Evolutionary conservation across 805 yeast species (phyloP), one percentile per base, ranked within the genome.

Genomic region (Nakazawaea wyomingensis): DNA sequence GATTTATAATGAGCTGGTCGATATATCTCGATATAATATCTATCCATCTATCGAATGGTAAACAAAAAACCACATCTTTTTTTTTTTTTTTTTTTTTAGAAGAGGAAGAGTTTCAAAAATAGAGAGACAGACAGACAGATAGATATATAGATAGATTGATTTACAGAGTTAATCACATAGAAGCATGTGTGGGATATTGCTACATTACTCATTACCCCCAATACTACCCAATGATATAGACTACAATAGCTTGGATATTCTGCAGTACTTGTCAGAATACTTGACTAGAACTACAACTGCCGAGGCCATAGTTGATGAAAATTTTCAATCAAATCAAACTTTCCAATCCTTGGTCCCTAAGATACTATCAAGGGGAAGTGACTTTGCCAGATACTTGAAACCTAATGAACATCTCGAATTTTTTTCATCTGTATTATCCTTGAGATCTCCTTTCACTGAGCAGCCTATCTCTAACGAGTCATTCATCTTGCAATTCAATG

Each of bases 401-500:
- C 52, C 45, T 0, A 13, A 29, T 5, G 26, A 14, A 2, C 41
- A 54, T 16, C 48, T 61, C 18, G 69, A 76, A 55, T 44, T 66
- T 4, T 73, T 72, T 46, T 82, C 93, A 0, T 84, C 97, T 0
- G 87, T 93, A 0, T 66, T 93, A 14, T 82, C 96, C 0, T 62
- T 93, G 33, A 68, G 99, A 45, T 72, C 74, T 17, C 98, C 98
- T 0, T 76, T 85, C 52, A 79, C 86, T 0, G 50, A 62, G 24
- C 99, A 93, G 60, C 96, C 98, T 0, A 49, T 79, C 3, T 50
- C 46, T 2, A 48, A 48, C 7, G 52, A 45, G 9, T 57, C 52
- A 3, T 69, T 55, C 39, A 54, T 73, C 0, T 55, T 95, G 7
- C 96, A 88, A 55, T 91, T 84, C 62, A 93, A 95, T 58, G 99